Percentiles rank a stretch among this genome's conserved stretches.
phyloP scores from a whole-genome alignment of 2,329 filamentous ascomycete genomes.

The Bertia moriformis region DNA sequence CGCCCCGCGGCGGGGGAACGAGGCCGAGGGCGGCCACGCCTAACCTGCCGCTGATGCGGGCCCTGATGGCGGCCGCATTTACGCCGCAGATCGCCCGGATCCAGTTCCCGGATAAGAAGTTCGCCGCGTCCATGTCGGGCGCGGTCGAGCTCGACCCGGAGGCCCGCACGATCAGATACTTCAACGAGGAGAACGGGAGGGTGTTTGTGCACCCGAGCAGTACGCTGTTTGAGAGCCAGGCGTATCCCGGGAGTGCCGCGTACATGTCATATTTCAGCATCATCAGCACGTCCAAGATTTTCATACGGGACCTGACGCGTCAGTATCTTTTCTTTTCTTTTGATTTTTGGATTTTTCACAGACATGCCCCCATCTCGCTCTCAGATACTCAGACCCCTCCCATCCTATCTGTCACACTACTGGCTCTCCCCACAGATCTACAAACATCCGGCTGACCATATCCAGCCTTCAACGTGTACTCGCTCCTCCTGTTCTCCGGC shows the following conservation, averaged over 20 bases:
- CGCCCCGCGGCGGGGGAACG: too few relatives aligned
- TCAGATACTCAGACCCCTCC: not conserved
- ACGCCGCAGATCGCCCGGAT: slow-evolving; percentile 82
- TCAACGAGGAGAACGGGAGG: slow-evolving; percentile 67
- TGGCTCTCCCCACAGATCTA: slow-evolving; percentile 4
- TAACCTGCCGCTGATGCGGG: slow-evolving; percentile 40
- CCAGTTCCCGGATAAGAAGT: slow-evolving; percentile 90
- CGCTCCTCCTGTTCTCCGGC: slow-evolving; percentile 75
- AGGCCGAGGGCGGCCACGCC: slow-evolving; percentile 1
- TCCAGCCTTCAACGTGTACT: slow-evolving; percentile 76
- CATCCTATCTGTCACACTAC: slow-evolving; percentile 3
- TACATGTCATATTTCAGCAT: slow-evolving; percentile 87
- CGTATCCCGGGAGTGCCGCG: slow-evolving; percentile 57
- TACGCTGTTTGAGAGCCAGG: slow-evolving; percentile 70
- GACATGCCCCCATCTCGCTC: not conserved
- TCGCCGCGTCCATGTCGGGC: slow-evolving; percentile 70
- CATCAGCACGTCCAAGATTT: slow-evolving; percentile 83
- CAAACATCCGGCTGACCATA: too few relatives aligned
- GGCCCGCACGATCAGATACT: slow-evolving; percentile 83
- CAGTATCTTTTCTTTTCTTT: slow-evolving; percentile 19
- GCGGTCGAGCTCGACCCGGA: slow-evolving; percentile 89
- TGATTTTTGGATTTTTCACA: not conserved
- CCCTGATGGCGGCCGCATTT: slow-evolving; percentile 60
- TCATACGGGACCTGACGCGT: slow-evolving; percentile 82
- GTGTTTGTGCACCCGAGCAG: slow-evolving; percentile 89